Conservation (phyloP, 306 rosid species). For the Inga leiocalycina region DNA sequence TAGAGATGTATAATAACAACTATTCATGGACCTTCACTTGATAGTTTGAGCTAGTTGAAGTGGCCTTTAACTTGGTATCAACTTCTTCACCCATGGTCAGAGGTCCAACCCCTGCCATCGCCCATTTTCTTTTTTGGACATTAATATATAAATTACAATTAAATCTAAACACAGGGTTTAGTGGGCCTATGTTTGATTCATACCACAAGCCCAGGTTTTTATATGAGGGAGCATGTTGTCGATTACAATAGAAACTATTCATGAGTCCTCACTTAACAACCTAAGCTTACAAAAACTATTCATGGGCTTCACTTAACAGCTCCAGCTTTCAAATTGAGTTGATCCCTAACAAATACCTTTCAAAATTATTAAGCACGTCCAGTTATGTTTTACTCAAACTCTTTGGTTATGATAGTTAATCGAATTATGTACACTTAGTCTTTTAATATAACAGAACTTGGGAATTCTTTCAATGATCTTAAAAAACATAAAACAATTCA, state of each 20-base stretch:
- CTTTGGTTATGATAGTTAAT: not conserved
- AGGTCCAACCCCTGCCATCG: not conserved
- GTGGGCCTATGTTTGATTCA: not conserved
- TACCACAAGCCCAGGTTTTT: not conserved
- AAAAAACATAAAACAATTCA: not conserved
- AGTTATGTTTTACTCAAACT: not conserved
- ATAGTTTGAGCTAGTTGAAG: not conserved
- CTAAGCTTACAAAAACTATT: not conserved
- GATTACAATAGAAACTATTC: not conserved
- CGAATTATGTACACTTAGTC: not conserved
- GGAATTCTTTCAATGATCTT: not conserved
- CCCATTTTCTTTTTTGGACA: not conserved
- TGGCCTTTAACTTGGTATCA: not conserved
- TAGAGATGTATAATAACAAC: not conserved
- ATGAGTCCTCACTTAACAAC: not conserved
- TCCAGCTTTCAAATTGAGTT: not conserved
- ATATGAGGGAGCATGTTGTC: not conserved
- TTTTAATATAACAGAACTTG: not conserved
- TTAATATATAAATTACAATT: not conserved
- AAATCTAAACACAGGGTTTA: not conserved
- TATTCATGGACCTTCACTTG: not conserved
- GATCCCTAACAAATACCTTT: not conserved
- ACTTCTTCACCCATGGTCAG: not conserved
- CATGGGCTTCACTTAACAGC: slow-evolving; percentile 1
- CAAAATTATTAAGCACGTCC: not conserved